Evolutionary conservation across 164 flowering plant species (phyloP), one percentile per base, ranked within the genome.

Genomic region (Umbilicus rupestris): DNA sequence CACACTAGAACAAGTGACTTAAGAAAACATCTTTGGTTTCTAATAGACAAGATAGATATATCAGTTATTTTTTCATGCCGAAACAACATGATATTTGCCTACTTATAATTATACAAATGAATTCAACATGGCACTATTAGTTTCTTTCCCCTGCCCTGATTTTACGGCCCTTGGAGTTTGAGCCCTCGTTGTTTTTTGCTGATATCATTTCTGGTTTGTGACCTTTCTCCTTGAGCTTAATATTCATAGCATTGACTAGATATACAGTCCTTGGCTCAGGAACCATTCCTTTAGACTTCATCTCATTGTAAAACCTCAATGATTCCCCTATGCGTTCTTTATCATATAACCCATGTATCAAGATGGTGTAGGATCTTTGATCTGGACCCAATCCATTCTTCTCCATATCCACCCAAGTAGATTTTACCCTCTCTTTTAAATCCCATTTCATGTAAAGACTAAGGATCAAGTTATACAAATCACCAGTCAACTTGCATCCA

Each of bases 321-420:
- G 90, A 88, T 57, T 84, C 90, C 67, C 80, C 77, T 20, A 79
- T 37, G 67, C 74, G 78, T 39, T 83, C 92, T 60, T 76, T 75
- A 12, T 74, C 78, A 60, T 72, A 75, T 16, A 84, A 77, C 55
- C 93, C 85, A 75, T 94, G 97, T 60, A 94, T 71, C 87, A 89
- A 81, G 49, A 94, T 73, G 1, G 97, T 91, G 72, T 86, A 94
- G 19, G 97, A 86, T 57, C 92, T 65, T 29, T 76, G 86, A 67
- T 91, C 92, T 0, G 85, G 97, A 66, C 97, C 95, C 55, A 82
- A 41, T 9, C 96, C 96, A 66, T 75, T 75, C 72, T 73, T 83
- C 82, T 85, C 93, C 97, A 89, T 94, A 68, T 83, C 90, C 64
- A 62, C 47, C 96, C 96, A 94, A 16, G 74, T 79, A n/a, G 69